Evolutionary conservation across 768 basidiomycete species (phyloP), one percentile per base, ranked within the genome.

Genomic region (Tricholoma flavovirens): DNA sequence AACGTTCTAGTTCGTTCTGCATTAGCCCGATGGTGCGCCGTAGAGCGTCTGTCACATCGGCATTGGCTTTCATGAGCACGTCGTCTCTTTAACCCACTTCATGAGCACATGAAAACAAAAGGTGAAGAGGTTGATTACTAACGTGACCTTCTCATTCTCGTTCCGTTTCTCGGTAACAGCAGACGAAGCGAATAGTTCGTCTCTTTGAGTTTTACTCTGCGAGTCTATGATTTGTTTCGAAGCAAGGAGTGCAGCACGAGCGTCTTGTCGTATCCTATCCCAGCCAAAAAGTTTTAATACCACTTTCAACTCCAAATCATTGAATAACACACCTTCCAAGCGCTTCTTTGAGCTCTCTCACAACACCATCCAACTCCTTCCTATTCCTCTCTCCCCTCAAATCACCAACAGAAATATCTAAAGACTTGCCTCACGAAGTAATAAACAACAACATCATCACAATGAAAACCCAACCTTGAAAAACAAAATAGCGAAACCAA

Each of bases 1-100:
- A 94, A 21, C 85, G 83, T 64, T 98, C 91, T 2, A 99, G 83
- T 65, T 98, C 97, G 38, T 82, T 83, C 71, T 96, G 92, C 91
- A 99, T 92, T 4, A 93, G 73, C 11, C 74, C 77, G 35, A 93
- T 80, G 3, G 95, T 98, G 33, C 94, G 82, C 48, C 90, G 84
- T 8, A 98, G 75, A 3, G 91, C 84, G 19, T 90, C 87, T 1
- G 95, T 98, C 9, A 99, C 91, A 59, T 94, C 82, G 58, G 88
- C 81, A 54, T 86, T 92, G n/a, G 92, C 86, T 60, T 84, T 84
- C 87, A 94, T 93, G 11, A 99, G 78, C 0, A 80, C 79, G 61
- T 97, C 94, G 60, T 93, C 93, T 7, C 87, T 88, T 46, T 26
- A 35, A 22, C 15, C 35, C 30, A 49, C 40, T 24, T 14, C 36